Evolutionary conservation across 169 alveolate species (phyloP).

Genomic region (Babesia ovata): DNA sequence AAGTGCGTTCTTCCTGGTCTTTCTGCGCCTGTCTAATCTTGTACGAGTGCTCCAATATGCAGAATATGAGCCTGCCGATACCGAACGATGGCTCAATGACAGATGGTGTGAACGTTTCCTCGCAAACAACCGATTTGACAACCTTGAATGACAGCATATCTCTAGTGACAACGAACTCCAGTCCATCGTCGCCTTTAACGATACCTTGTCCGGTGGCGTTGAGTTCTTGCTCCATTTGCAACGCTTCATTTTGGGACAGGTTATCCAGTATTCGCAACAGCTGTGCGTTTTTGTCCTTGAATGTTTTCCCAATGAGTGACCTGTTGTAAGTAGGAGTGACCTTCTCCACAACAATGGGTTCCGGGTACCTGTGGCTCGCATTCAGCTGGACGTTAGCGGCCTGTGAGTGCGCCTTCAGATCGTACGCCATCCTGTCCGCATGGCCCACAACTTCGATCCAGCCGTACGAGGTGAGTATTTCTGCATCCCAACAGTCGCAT

Average conservation of each 20-base stretch:
- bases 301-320: slow-evolving; percentile 85
- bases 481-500: slow-evolving; percentile 99
- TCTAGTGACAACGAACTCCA: slow-evolving; percentile 40
- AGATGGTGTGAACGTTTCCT: slow-evolving; percentile 91
- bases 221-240: slow-evolving; percentile 69
- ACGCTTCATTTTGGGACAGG: slow-evolving; percentile 60
- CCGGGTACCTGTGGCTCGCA: slow-evolving; percentile 89
- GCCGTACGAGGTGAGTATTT: slow-evolving; percentile 93
- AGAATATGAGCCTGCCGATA: slow-evolving; percentile 92
- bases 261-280: slow-evolving; percentile 63
- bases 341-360: slow-evolving; percentile 85
- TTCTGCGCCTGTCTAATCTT: slow-evolving; percentile 83
- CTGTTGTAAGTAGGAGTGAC: slow-evolving; percentile 83
- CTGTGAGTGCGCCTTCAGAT: slow-evolving; percentile 89
- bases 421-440: slow-evolving; percentile 96
- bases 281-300: slow-evolving; percentile 81
- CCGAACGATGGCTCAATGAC: slow-evolving; percentile 99
- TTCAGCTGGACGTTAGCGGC: slow-evolving; percentile 86
- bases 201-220: slow-evolving; percentile 49
- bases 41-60: slow-evolving; percentile 95
- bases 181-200: slow-evolving; percentile 29
- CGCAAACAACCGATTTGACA: slow-evolving; percentile 86
- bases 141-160: slow-evolving; percentile 86
- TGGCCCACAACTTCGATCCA: slow-evolving; percentile 98
- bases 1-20: slow-evolving; percentile 85